Conservation (phyloP, 148 eudicot genomes). For the Rhododendron molle region DNA sequence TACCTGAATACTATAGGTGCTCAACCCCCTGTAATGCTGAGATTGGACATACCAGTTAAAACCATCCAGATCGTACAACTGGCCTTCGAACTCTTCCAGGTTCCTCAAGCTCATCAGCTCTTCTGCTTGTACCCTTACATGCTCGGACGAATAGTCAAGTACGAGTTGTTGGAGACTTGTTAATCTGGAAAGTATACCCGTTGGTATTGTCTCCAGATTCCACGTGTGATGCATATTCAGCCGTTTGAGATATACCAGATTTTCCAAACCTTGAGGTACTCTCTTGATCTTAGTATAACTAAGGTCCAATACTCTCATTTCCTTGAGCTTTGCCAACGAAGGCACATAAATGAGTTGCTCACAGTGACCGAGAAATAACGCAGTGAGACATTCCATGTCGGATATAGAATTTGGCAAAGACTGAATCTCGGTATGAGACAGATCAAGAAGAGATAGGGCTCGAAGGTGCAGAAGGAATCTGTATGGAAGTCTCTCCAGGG, state of each 20-base stretch:
- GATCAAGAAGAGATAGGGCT: constrained; percentile 24
- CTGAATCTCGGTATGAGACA: constrained; percentile 19
- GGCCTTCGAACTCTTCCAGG: constrained; percentile 16
- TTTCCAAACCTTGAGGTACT: constrained; percentile 13
- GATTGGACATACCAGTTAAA: constrained; percentile 7
- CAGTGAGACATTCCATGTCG: constrained; percentile 8
- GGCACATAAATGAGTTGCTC: constrained; percentile 14
- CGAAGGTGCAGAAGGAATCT: constrained; percentile 14
- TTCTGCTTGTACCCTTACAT: not conserved
- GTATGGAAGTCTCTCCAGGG: constrained; percentile 11
- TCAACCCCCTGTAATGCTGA: constrained; percentile 2
- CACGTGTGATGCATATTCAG: not conserved
- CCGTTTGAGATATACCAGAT: constrained; percentile 7
- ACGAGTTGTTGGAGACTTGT: constrained; percentile 10
- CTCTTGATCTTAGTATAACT: not conserved
- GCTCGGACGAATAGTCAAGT: not conserved
- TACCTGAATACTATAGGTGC: not conserved
- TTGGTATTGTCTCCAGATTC: not conserved
- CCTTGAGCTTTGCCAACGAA: constrained; percentile 9
- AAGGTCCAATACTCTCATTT: not conserved
- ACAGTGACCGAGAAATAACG: constrained; percentile 6
- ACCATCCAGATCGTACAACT: not conserved
- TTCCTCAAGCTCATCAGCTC: not conserved
- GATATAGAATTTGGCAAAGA: constrained; percentile 14
- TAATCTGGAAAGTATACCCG: not conserved